A percentile compares a stretch with the other conserved stretches of the same genome.
These are phyloP conservation scores for Diplogelasinospora grovesii DNA, from an alignment of 495 filamentous ascomycete genomes.

Conservation along the genomic window DNA sequence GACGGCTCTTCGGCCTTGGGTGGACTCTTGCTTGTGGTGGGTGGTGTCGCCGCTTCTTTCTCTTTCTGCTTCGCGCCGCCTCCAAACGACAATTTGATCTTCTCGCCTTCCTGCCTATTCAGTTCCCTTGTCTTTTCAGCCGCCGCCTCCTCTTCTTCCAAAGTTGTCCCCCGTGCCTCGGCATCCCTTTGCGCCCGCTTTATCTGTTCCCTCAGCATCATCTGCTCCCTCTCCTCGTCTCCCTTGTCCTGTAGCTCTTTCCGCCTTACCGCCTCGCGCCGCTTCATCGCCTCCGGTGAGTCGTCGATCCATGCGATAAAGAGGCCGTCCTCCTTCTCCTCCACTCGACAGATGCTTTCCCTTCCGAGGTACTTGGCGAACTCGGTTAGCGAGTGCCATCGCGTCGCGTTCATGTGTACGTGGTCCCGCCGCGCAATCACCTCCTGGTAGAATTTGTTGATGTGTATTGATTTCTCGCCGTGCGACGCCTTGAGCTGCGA, in stretches of 20 bases:
- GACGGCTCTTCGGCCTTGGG: no score
- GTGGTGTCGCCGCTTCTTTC: slow-evolving; percentile 24
- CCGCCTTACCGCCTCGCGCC: slow-evolving; percentile 71
- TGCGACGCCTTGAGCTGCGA: slow-evolving; percentile 68
- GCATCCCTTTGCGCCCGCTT: slow-evolving; percentile 58
- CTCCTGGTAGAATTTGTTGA: slow-evolving; percentile 91
- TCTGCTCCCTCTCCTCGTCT: slow-evolving; percentile 83
- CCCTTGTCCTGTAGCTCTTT: slow-evolving; percentile 82
- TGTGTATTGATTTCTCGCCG: slow-evolving; percentile 74
- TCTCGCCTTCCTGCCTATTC: slow-evolving; percentile 71
- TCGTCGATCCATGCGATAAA: slow-evolving; percentile 89
- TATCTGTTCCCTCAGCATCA: slow-evolving; percentile 71
- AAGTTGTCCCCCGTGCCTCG: slow-evolving; percentile 34
- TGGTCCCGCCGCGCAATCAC: slow-evolving; percentile 77
- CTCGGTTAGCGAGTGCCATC: slow-evolving; percentile 75
- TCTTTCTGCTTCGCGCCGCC: no score
- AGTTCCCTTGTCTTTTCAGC: slow-evolving; percentile 48
- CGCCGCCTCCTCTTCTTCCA: slow-evolving; percentile 41
- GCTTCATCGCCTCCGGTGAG: slow-evolving; percentile 69
- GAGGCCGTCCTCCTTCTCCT: slow-evolving; percentile 84
- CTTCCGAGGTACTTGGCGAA: slow-evolving; percentile 79
- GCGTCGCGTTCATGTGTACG: slow-evolving; percentile 88
- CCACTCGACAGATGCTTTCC: slow-evolving; percentile 78
- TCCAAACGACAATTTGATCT: slow-evolving; percentile 71
- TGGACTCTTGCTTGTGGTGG: neutral